A percentile compares a stretch with the other conserved stretches of the same genome.
phyloP scores from a whole-genome alignment of 2,329 filamentous ascomycete genomes.

The Cordyceps pruinosa region DNA sequence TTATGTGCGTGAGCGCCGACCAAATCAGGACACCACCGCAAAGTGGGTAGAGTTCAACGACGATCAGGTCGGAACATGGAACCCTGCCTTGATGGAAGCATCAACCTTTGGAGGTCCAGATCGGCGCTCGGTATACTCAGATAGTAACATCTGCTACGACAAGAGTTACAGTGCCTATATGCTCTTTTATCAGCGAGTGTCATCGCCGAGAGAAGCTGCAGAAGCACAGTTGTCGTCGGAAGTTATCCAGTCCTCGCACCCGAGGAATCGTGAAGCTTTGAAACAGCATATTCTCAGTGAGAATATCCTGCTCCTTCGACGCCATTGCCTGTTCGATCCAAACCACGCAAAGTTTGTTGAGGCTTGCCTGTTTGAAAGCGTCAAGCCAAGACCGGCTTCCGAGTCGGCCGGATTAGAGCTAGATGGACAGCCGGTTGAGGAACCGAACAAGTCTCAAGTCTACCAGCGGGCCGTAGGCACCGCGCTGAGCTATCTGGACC shows the following conservation, averaged over 20 bases:
- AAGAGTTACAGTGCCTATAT: constrained; percentile 91
- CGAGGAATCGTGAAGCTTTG: constrained; percentile 38
- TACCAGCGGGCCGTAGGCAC: constrained; percentile 48
- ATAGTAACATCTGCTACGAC: constrained; percentile 43
- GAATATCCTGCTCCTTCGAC: constrained; percentile 66
- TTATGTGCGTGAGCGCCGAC: constrained; percentile 76
- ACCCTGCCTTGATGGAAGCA: constrained; percentile 63
- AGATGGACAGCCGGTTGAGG: background rate
- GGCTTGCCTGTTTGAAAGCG: constrained; percentile 41
- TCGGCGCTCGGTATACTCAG: constrained; percentile 41
- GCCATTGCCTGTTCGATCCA: constrained; percentile 73
- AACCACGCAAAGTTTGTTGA: constrained; percentile 62
- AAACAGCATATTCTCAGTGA: constrained; percentile 59
- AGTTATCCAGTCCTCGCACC: constrained; percentile 7
- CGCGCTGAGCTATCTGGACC: constrained; percentile 62
- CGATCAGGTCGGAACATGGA: constrained; percentile 69
- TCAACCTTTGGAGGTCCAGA: constrained; percentile 75
- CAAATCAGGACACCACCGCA: constrained; percentile 32
- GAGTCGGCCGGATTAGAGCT: background rate
- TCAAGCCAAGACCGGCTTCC: background rate
- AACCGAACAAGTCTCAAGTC: constrained; percentile 14
- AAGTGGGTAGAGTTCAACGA: constrained; percentile 94
- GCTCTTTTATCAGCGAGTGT: constrained; percentile 87
- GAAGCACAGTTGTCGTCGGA: background rate
- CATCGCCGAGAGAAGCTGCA: constrained; percentile 43